A percentile compares a stretch with the other conserved stretches of the same genome.
Evolutionary conservation across 106 monocot species (phyloP).

Genomic region (Allium fistulosum): DNA sequence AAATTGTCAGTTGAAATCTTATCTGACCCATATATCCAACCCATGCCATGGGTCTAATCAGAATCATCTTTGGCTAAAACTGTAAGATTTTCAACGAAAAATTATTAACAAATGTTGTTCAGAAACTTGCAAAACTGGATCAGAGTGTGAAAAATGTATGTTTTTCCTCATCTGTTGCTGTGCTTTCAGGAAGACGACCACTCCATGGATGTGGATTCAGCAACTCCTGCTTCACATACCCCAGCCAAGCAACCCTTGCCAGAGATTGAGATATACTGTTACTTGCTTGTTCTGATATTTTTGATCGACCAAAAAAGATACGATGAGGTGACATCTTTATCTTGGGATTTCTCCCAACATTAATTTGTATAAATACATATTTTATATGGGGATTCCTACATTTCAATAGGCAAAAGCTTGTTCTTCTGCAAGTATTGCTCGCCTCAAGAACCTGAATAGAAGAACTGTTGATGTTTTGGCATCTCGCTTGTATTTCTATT

Average conservation of each 20-base stretch:
- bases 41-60: too few relatives aligned
- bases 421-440: slow-evolving; percentile 83
- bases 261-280: slow-evolving; percentile 94
- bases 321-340: slow-evolving; percentile 44
- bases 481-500: slow-evolving; percentile 85
- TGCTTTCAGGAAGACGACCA: slow-evolving; percentile 59
- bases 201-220: slow-evolving; percentile 87
- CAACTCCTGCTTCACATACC: slow-evolving; percentile 37
- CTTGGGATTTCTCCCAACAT: too few relatives aligned
- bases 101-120: too few relatives aligned
- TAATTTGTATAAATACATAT: too few relatives aligned
- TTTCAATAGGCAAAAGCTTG: slow-evolving; percentile 78
- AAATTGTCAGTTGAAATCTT: too few relatives aligned
- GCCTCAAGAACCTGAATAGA: slow-evolving; percentile 75
- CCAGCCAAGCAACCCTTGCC: slow-evolving; percentile 54
- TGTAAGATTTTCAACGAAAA: too few relatives aligned
- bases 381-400: too few relatives aligned
- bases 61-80: too few relatives aligned
- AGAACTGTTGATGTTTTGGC: slow-evolving; percentile 96
- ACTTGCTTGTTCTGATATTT: slow-evolving; percentile 89
- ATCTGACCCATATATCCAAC: too few relatives aligned
- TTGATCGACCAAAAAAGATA: slow-evolving; percentile 90
- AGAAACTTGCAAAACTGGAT: too few relatives aligned
- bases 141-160: too few relatives aligned
- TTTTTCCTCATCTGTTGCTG: background rate